phyloP scores from a whole-genome alignment of 106 monocot species.

The Acorus gramineus region DNA sequence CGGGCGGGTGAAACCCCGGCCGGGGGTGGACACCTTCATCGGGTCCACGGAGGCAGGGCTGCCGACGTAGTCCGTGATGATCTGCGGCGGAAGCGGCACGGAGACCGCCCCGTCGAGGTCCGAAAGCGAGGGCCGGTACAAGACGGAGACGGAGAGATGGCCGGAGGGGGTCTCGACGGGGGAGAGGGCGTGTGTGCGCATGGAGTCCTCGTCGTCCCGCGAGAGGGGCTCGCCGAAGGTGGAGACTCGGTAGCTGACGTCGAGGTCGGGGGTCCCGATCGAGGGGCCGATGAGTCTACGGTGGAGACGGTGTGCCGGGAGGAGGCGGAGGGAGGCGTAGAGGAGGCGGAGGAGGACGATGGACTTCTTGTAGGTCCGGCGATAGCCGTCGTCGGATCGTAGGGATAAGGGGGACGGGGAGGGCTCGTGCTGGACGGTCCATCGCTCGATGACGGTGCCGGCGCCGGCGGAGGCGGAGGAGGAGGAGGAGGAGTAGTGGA shows the following conservation, averaged over 20 bases:
- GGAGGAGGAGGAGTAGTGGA: constrained; percentile 14
- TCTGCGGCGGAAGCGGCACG: constrained; percentile 47
- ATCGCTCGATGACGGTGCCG: constrained; percentile 27
- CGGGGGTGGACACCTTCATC: constrained; percentile 39
- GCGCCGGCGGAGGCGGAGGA: constrained; percentile 1
- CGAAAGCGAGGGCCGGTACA: constrained; percentile 45
- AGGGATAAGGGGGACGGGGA: not conserved
- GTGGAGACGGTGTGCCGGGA: constrained; percentile 61
- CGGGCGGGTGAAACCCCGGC: constrained; percentile 24
- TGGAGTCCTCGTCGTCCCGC: constrained; percentile 41
- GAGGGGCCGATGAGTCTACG: constrained; percentile 37
- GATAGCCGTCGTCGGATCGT: constrained; percentile 2
- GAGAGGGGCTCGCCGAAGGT: constrained; percentile 70
- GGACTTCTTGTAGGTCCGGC: constrained; percentile 64
- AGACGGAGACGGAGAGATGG: constrained; percentile 41
- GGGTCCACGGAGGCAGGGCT: constrained; percentile 78
- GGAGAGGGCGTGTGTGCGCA: constrained; percentile 34
- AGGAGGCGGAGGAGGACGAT: constrained; percentile 67
- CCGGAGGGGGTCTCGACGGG: constrained; percentile 79
- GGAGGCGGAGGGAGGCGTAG: constrained; percentile 54
- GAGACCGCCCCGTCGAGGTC: constrained; percentile 62
- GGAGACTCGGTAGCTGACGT: constrained; percentile 52
- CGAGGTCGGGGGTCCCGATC: constrained; percentile 52
- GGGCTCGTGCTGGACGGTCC: constrained; percentile 19
- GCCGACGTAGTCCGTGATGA: constrained; percentile 84